Base-by-base conservation (phyloP, 768 basidiomycete genomes). In the Russula abietina region DNA sequence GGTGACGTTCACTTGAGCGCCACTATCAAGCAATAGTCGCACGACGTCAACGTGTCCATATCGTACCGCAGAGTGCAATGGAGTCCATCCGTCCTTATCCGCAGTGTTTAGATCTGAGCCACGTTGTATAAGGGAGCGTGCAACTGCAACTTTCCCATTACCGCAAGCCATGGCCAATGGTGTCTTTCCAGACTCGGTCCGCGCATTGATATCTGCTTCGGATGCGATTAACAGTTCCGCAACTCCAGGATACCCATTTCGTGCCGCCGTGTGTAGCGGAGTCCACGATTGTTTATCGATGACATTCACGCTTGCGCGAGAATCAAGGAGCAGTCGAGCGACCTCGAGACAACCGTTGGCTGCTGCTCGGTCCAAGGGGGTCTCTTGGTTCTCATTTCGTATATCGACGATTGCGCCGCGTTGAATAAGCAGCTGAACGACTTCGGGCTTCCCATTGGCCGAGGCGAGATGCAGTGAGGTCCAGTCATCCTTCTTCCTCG, bases 401-500 rank as follows among this genome's bases (percentile, higher is more conserved):
- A 12, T 2, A 26, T 54, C 43, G 28, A 63, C 19, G 6, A 8
- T 33, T 1, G 55, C 62, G 5, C 50, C 30, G 4, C 24, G 41
- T 30, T 63, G 10, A 11, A 63, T 10, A n/a, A 63, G 56, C 7
- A 46, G 17, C 2, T 38, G 41, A 3, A 4, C 50, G 17, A 49
- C 33, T 24, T 59, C 22, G 17, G 22, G 19, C n/a, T 45, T 32
- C 26, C 41, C 56, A 30, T 57, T 63, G 9, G 32, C 39, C 3
- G 52, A 16, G 36, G 57, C 62, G 8, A 58, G 32, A 45, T 63
- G 62, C 8, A 63, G 26, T 10, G 56, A 9, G 1, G 57, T 58
- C 62, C 62, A 57, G 5, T 17, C 56, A 19, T 59, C 62, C 5
- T 32, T 45, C 22, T 58, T 46, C 24, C 8, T 41, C 12, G n/a